Conservation (phyloP, 139 green algal genomes). For the Picochlorum sp. region DNA sequence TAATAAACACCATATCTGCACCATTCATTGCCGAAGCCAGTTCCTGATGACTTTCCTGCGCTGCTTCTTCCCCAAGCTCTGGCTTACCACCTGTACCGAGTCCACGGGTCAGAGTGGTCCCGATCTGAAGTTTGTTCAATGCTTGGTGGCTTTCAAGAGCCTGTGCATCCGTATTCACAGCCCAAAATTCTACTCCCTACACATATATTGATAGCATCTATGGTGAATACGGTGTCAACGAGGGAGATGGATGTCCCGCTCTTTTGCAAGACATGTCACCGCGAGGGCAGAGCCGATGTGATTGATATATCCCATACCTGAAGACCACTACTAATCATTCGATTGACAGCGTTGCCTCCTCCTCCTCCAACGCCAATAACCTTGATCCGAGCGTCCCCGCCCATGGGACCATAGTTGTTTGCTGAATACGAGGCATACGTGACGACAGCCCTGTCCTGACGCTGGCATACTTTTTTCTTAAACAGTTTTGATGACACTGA, state of each 20-base stretch:
- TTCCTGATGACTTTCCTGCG: conserved; percentile 74
- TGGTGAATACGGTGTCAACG: not conserved
- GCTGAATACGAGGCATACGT: conserved; percentile 6
- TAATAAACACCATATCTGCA: conserved; percentile 62
- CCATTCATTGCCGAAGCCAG: conserved; percentile 47
- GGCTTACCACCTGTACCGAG: conserved; percentile 90
- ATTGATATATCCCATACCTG: conserved; percentile 38
- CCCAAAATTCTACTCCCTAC: conserved; percentile 91
- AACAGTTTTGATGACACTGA: not conserved
- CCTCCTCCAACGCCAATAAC: conserved; percentile 90
- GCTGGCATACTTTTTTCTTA: not conserved
- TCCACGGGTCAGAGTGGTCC: conserved; percentile 77
- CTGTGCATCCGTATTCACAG: conserved; percentile 95
- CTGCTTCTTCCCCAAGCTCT: conserved; percentile 79
- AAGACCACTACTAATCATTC: conserved; percentile 88
- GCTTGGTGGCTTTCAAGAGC: conserved; percentile 76
- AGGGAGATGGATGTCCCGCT: not conserved
- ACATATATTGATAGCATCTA: not conserved
- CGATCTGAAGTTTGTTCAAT: conserved; percentile 88
- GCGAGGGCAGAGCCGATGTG: not conserved
- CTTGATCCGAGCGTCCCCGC: conserved; percentile 70
- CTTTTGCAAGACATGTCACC: not conserved
- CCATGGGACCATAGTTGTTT: conserved; percentile 10
- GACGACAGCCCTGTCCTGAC: not conserved
- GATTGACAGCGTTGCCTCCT: conserved; percentile 92